Conservation (phyloP, 805 yeast species). For the Lipomyces sp. region DNA sequence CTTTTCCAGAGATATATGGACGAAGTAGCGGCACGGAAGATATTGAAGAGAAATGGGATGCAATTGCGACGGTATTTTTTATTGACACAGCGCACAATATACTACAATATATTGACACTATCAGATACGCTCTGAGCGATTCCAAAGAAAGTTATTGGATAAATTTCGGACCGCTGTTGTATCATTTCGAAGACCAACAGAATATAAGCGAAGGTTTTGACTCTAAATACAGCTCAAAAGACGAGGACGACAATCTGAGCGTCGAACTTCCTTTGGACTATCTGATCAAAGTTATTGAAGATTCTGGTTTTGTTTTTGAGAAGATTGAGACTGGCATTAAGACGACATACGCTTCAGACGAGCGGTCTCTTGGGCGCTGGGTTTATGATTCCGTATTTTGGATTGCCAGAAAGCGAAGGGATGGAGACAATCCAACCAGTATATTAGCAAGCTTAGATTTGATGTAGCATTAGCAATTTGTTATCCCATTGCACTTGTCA, state of each 20-base stretch:
- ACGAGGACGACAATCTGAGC: conserved; percentile 49
- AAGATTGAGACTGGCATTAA: conserved; percentile 37
- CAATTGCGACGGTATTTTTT: conserved; percentile 58
- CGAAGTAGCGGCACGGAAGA: conserved; percentile 2
- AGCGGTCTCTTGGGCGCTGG: conserved; percentile 49
- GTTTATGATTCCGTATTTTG: conserved; percentile 58
- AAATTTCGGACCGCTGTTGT: conserved; percentile 87
- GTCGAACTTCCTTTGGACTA: conserved; percentile 70
- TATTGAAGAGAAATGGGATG: conserved; percentile 40
- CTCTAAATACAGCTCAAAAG: neutral
- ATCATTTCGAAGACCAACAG: conserved; percentile 54
- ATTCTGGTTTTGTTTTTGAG: conserved; percentile 60
- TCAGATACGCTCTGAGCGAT: conserved; percentile 44
- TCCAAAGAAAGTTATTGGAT: conserved; percentile 59
- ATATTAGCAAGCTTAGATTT: too few species aligned
- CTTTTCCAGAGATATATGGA: conserved; percentile 56
- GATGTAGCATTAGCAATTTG: too few species aligned
- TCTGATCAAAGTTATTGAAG: conserved; percentile 48
- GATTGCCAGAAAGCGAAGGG: conserved; percentile 43
- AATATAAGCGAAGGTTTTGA: neutral
- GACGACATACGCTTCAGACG: conserved; percentile 52
- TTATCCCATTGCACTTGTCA: too few species aligned
- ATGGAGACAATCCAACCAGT: conserved; percentile 4
- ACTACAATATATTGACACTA: conserved; percentile 67
- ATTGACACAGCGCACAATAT: conserved; percentile 90